Evolutionary conservation across 495 filamentous ascomycete species (phyloP).

Genomic region (Alectoria sarmentosa): DNA sequence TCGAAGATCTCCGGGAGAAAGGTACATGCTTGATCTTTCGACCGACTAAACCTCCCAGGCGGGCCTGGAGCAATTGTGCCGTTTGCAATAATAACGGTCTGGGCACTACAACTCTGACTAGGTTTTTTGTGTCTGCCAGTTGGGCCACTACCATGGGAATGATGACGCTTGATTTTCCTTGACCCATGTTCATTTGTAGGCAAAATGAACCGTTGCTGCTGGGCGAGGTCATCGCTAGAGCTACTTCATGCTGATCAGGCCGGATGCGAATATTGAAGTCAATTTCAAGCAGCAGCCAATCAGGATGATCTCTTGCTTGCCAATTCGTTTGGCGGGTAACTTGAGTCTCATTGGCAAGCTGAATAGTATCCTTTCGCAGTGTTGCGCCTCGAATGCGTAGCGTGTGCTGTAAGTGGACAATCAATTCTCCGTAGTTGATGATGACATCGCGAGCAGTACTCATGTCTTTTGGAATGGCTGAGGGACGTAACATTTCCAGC

Average conservation of each 20-base stretch:
- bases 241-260: conserved; percentile 51
- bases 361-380: conserved; percentile 33
- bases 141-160: conserved; percentile 53
- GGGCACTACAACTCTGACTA: conserved; percentile 54
- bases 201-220: conserved; percentile 40
- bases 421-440: conserved; percentile 2
- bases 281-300: conserved; percentile 56
- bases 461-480: background rate
- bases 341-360: conserved; percentile 41
- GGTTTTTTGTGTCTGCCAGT: conserved; percentile 44
- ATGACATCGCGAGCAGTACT: background rate
- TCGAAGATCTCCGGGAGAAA: conserved; percentile 46
- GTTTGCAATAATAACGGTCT: conserved; percentile 58
- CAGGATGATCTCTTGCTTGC: conserved; percentile 43
- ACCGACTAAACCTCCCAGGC: conserved; percentile 53
- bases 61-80: conserved; percentile 50
- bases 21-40: conserved; percentile 56
- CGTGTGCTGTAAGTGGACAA: conserved; percentile 9
- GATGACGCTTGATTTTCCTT: conserved; percentile 67
- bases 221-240: conserved; percentile 49
- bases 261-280: conserved; percentile 59
- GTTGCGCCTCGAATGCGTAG: conserved; percentile 13
- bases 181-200: conserved; percentile 70
- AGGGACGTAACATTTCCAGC: conserved; percentile 43
- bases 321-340: conserved; percentile 48